A percentile compares a stretch with the other conserved stretches of the same genome.
Evolutionary conservation across 78 protist genomes (phyloP).

Genomic region (Guillardia theta): DNA sequence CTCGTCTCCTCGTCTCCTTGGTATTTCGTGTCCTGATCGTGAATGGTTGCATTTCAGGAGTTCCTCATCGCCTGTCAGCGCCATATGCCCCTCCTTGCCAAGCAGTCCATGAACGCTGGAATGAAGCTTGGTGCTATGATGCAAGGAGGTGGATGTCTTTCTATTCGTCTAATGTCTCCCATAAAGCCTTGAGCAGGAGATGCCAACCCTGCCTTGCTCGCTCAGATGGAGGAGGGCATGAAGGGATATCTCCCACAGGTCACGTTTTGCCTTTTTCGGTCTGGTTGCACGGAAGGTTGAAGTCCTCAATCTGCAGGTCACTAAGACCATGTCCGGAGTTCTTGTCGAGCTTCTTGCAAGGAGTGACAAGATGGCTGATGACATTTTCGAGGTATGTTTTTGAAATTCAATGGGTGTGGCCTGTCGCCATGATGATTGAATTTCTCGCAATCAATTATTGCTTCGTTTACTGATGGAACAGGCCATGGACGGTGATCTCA

Average conservation of each 20-base stretch:
- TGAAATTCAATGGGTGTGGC: no score
- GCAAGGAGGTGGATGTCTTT: no score
- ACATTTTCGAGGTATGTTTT: conserved; percentile 10
- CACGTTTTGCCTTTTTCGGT: neutral
- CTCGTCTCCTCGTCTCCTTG: neutral
- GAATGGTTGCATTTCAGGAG: no score
- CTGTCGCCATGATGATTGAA: no score
- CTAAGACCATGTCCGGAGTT: neutral
- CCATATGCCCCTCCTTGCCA: neutral
- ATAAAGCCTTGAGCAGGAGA: no score
- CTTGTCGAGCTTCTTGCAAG: neutral
- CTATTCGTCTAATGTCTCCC: no score
- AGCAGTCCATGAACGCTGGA: neutral
- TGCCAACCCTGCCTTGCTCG: neutral
- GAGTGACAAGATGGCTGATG: neutral
- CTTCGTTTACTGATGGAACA: no score
- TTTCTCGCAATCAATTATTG: no score
- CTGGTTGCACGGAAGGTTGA: neutral
- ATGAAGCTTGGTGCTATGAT: neutral
- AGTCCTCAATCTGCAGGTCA: neutral
- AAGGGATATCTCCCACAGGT: neutral
- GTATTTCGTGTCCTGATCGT: no score
- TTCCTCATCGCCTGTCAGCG: neutral
- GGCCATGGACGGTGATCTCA: neutral
- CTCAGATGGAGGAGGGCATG: conserved; percentile 20